Base-by-base conservation (phyloP, 169 alveolate species). In the Cryptosporidium bovis region DNA sequence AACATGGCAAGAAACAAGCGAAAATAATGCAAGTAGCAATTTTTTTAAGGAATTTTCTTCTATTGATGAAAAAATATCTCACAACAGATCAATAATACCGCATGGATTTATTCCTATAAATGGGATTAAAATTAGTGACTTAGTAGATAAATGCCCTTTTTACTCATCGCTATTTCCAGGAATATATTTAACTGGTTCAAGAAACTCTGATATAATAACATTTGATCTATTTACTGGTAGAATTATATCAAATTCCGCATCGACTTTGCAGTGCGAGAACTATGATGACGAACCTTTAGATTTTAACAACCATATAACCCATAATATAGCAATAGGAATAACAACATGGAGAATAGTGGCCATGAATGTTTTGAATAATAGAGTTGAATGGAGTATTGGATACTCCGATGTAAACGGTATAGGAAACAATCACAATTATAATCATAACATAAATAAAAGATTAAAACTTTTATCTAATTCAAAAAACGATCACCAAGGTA, bases 111-210 rank as follows among this genome's bases (percentile, higher is more conserved):
- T 77, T 24, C 87, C 87, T 16, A 56, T 77, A 10, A 64, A 77
- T 20, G 71, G 71, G 6, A 20, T 77, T 33, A 56, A 60, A 24
- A 77, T 77, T 12, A 62, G 71, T 15, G 71, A 77, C 13, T 48
- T 77, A 12, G 87, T 77, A 12, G 87, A 77, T 20, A 77, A 62
- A 24, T 77, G 87, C 40, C 87, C 87, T 24, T 77, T 77, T 50
- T 71, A 77, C 64, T 77, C 87, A 5, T 60, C 87, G 8, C 51
- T 77, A 33, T 77, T 77, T 46, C 87, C 87, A 6, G 87, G 87
- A 15, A 16, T 77, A 62, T 77, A 77, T 62, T 60, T 77, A 51
- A 46, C 87, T 4, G 87, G 87, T 2, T 77, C 87, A 31, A 58
- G 87, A 44, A 36, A 51, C 51, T 77, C 87, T 20, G 87, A 77